Evolutionary conservation across 441 rosid genomes (phyloP).

Genomic region (Rhodomyrtus psidioides): DNA sequence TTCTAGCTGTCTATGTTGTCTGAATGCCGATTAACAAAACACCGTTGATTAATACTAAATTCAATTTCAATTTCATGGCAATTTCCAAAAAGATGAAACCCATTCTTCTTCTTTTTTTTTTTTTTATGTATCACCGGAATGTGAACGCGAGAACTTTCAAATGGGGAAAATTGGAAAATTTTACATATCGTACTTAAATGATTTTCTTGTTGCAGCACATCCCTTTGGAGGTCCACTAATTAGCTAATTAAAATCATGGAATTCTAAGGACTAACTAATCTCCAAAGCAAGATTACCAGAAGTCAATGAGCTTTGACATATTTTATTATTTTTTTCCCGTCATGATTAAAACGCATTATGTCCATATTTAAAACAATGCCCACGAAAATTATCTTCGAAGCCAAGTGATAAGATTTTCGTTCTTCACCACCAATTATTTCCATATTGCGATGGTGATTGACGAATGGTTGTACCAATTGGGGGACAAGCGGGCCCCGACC

Average conservation of each 20-base stretch:
- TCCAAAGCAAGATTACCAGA: not conserved
- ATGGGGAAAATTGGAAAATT: not conserved
- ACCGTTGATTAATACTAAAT: not conserved
- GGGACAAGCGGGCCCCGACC: slow-evolving; percentile 37
- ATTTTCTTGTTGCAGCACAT: not conserved
- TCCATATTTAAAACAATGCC: not conserved
- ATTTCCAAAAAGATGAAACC: not conserved
- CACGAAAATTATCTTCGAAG: slow-evolving; percentile 13
- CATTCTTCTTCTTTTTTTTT: not conserved
- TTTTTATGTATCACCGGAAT: not conserved
- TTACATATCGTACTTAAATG: not conserved
- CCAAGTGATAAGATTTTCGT: slow-evolving; percentile 28
- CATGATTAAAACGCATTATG: not conserved
- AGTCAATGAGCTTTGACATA: not conserved
- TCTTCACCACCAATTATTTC: slow-evolving; percentile 11
- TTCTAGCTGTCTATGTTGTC: not conserved
- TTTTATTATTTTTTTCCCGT: not conserved
- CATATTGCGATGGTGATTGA: slow-evolving; percentile 20
- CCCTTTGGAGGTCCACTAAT: not conserved
- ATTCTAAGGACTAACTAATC: not conserved
- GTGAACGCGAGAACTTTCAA: not conserved
- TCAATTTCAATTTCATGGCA: not conserved
- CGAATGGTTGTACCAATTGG: slow-evolving; percentile 21
- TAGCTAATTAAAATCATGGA: not conserved
- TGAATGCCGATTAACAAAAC: not conserved